Evolutionary conservation across 306 rosid genomes (phyloP).

Genomic region (Citrullus amarus): DNA sequence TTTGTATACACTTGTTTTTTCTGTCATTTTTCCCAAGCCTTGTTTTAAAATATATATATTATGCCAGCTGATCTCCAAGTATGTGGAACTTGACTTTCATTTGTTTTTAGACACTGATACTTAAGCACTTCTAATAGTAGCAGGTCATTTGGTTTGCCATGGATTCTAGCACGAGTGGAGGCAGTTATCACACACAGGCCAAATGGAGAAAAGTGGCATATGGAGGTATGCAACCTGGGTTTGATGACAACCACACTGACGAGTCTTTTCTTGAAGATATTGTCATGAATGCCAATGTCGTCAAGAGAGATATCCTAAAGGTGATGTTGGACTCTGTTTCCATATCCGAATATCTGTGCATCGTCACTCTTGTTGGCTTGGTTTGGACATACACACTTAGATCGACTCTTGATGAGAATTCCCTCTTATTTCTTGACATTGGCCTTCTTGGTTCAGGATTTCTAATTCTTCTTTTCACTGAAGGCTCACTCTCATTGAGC

Average conservation of each 20-base stretch:
- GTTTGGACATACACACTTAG: conserved; percentile 75
- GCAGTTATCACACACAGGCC: conserved; percentile 22
- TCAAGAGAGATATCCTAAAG: conserved; percentile 64
- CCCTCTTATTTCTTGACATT: conserved; percentile 51
- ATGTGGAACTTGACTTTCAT: background rate
- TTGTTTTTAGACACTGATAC: background rate
- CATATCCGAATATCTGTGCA: conserved; percentile 76
- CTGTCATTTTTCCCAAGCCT: no score
- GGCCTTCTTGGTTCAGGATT: conserved; percentile 75
- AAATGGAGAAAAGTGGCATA: conserved; percentile 90
- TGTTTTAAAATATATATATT: no score
- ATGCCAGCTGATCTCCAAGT: background rate
- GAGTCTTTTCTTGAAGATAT: conserved; percentile 85
- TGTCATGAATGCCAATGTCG: conserved; percentile 87
- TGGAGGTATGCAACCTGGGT: conserved; percentile 96
- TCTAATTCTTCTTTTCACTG: conserved; percentile 53
- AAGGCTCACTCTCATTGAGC: conserved; percentile 60
- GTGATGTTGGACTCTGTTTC: conserved; percentile 82
- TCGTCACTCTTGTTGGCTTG: conserved; percentile 68
- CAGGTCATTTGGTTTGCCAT: conserved; percentile 18
- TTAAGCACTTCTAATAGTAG: background rate
- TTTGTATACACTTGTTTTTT: no score
- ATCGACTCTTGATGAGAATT: conserved; percentile 59
- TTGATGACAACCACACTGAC: conserved; percentile 67
- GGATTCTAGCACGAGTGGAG: conserved; percentile 18